These are phyloP conservation scores for Saturnispora hagleri DNA, from an alignment of 805 yeast species.

Conservation along the genomic window DNA sequence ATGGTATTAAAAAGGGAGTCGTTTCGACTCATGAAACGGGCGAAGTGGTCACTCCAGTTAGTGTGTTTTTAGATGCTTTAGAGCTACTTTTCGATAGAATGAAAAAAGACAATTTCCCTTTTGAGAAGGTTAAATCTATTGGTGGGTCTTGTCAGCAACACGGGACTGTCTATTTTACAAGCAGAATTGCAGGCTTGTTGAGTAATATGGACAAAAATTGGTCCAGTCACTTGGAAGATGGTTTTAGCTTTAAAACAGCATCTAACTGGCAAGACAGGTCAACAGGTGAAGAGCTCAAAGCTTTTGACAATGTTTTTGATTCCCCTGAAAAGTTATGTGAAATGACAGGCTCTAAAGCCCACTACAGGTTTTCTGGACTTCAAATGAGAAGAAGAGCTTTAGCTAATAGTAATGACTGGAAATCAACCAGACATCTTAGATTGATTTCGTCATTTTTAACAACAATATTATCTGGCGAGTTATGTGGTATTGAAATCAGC, in stretches of 20 bases:
- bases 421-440: conserved; percentile 51
- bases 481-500: conserved; percentile 62
- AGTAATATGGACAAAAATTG: conserved; percentile 26
- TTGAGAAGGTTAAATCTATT: conserved; percentile 51
- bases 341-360: conserved; percentile 80
- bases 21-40: conserved; percentile 41
- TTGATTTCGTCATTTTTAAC: conserved; percentile 75
- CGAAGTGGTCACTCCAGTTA: conserved; percentile 69
- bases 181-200: conserved; percentile 36
- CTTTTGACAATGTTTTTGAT: conserved; percentile 52
- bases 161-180: conserved; percentile 79
- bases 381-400: conserved; percentile 70
- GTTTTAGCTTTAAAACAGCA: conserved; percentile 55
- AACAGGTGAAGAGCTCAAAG: conserved; percentile 57
- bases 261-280: conserved; percentile 97
- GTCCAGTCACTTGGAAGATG: conserved; percentile 38
- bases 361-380: conserved; percentile 85
- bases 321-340: conserved; percentile 52
- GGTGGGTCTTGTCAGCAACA: conserved; percentile 91
- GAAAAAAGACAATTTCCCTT: conserved; percentile 44
- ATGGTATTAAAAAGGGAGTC: conserved; percentile 70
- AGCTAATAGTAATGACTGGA: conserved; percentile 42
- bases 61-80: conserved; percentile 84
- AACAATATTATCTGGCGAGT: conserved; percentile 54
- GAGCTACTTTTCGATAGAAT: conserved; percentile 51